These are phyloP conservation scores for Grifola frondosa DNA, from an alignment of 1,284 basidiomycete genomes.

Conservation along the genomic window DNA sequence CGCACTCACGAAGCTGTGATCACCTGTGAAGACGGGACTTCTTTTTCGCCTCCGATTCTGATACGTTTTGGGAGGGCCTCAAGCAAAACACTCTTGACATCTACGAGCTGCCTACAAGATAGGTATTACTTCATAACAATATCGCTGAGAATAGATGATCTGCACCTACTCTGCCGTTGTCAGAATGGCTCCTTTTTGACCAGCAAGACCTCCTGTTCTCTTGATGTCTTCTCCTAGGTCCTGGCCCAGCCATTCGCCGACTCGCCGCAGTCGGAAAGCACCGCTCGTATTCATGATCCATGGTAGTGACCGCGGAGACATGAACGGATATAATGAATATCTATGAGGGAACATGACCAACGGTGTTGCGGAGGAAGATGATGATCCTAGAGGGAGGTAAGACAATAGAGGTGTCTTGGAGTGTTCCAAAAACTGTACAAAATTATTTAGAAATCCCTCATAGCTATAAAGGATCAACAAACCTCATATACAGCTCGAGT, in stretches of 20 bases:
- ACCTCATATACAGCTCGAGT: constrained; percentile 55
- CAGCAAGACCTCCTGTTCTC: constrained; percentile 38
- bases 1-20: constrained; percentile 50
- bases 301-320: constrained; percentile 46
- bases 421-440: constrained; percentile 23
- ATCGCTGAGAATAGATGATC: background rate
- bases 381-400: constrained; percentile 37
- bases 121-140: background rate
- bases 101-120: constrained; percentile 11
- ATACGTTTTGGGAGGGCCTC: constrained; percentile 2
- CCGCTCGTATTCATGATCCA: constrained; percentile 46
- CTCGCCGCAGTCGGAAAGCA: constrained; percentile 57
- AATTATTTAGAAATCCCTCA: background rate
- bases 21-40: constrained; percentile 8
- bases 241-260: constrained; percentile 55
- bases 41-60: background rate
- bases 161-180: constrained; percentile 36
- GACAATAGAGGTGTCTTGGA: constrained; percentile 32
- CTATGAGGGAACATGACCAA: constrained; percentile 28
- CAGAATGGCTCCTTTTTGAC: constrained; percentile 33
- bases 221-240: constrained; percentile 34
- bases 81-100: constrained; percentile 19
- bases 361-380: constrained; percentile 12
- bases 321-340: constrained; percentile 67
- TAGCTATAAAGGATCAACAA: constrained; percentile 14